Evolutionary conservation across 768 basidiomycete species (phyloP), one percentile per base, ranked within the genome.

Genomic region (Astraeus odoratus): DNA sequence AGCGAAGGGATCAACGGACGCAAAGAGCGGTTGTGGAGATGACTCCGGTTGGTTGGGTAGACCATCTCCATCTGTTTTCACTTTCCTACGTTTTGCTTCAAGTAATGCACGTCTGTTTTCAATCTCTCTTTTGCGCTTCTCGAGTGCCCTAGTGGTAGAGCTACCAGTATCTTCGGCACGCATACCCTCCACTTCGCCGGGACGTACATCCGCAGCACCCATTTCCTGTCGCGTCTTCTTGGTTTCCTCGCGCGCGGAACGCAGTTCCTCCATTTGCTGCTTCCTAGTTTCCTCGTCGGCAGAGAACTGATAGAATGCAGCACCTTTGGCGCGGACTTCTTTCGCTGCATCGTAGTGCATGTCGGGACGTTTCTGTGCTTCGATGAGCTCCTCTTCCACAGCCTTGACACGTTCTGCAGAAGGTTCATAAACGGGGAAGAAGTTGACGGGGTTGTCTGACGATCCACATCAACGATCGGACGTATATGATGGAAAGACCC

Each of bases 231-330:
- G 69, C 22, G 68, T 71, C 49, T 69, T 68, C 57, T 78, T 77
- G 1, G 93, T 95, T 59, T 93, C 87, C 37, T 76, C 73, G 34
- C 90, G 72, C 2, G 73, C 74, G 4, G 67, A 60, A 47, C 74
- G 77, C 10, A 98, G 68, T 44, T 86, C 86, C 46, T 88, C 88
- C 90, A 94, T 88, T 61, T 97, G 83, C 40, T 70, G 68, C 51
- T 67, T 68, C 34, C 96, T 73, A 23, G 76, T 78, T 51, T 87
- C 86, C 56, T 92, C 89, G 54, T 96, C 91, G 3, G 61, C 75
- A 10, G 90, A 89, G 64, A 98, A 94, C 59, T 89, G 86, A 63
- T 95, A 96, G 66, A 86, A 90, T 1, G 80, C 93, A 1, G 95
- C 94, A 35, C 88, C 96, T 61, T 83, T 85, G 10, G 86, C 79